Evolutionary conservation across 192 early-diverging fungal genomes (phyloP), one percentile per base, ranked within the genome.

Genomic region (Obelidium mucronatum): DNA sequence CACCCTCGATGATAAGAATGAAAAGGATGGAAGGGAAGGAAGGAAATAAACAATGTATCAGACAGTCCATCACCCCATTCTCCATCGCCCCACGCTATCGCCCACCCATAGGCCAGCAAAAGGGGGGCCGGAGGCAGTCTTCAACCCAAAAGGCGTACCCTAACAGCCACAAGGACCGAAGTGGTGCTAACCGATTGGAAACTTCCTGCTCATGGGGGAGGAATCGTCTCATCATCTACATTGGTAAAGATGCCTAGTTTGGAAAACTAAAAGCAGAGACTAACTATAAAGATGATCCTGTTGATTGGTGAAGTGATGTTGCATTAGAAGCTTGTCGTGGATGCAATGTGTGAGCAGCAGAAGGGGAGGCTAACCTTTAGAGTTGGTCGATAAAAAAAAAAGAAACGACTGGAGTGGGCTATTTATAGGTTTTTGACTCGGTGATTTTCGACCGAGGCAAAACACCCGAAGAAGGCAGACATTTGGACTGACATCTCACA

Each of bases 191-290:
- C 26, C 26, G 26, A 6, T 15, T 24, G 56, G 56, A 72, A 72
- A 72, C 70, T 72, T 72, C 70, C 70, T 37, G 70, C 70, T 72
- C 70, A 72, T 72, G 70, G 70, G 70, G 70, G 70, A 72, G 70
- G 70, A 51, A 58, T 54, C 70, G 34, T 72, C 70, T 72, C 70
- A 72, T 72, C 70, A 72, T 72, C 70, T 72, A 72, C 70, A 72
- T 72, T 72, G 15, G 70, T 72, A 58, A 72, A 53, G 40, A 52
- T 72, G 70, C 70, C 70, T 53, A 22, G 70, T 72, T 72, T 72
- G 70, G 70, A 72, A 72, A 72, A 72, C 70, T 35, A 72, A 72
- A 22, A 52, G 70, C 70, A 52, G 70, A 58, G 70, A 72, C 70
- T 55, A 59, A 72, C 54, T 72, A 72, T 72, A 72, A 72, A 72